These are phyloP conservation scores for Russula brevipes DNA, from an alignment of 768 basidiomycete genomes.

Conservation along the genomic window DNA sequence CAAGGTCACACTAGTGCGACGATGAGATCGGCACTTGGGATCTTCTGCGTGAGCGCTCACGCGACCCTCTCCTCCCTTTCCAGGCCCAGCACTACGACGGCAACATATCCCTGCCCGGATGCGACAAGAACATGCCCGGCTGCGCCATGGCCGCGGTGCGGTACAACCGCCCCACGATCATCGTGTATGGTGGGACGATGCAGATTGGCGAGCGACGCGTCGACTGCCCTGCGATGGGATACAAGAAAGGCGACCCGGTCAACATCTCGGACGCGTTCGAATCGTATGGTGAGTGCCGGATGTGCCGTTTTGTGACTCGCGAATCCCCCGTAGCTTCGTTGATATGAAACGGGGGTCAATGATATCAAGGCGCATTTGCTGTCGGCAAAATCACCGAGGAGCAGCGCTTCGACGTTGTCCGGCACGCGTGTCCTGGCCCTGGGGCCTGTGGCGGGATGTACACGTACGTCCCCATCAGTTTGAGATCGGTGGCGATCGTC, in stretches of 20 bases:
- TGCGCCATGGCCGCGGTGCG: constrained; percentile 81
- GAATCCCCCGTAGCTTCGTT: no score
- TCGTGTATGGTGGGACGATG: constrained; percentile 83
- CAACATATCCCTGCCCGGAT: constrained; percentile 82
- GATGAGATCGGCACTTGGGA: not conserved
- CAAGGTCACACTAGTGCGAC: constrained; percentile 52
- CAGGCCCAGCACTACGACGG: constrained; percentile 87
- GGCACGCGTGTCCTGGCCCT: constrained; percentile 78
- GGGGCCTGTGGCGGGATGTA: constrained; percentile 90
- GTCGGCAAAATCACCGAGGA: constrained; percentile 76
- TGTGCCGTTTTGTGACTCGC: not conserved
- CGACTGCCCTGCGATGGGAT: constrained; percentile 77
- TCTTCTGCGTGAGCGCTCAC: not conserved
- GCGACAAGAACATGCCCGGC: constrained; percentile 93
- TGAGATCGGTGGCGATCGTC: not conserved
- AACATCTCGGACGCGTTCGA: constrained; percentile 85
- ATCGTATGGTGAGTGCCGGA: constrained; percentile 54
- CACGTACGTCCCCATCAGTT: constrained; percentile 43
- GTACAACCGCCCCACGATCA: constrained; percentile 83
- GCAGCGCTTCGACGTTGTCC: constrained; percentile 77
- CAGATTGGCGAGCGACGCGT: constrained; percentile 68
- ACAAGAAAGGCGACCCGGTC: constrained; percentile 72
- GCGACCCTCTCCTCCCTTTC: not conserved
- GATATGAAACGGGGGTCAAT: not conserved
- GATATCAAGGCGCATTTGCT: constrained; percentile 59